phyloP scores from a whole-genome alignment of 495 filamentous ascomycete genomes.

The Penicillium alfredii region DNA sequence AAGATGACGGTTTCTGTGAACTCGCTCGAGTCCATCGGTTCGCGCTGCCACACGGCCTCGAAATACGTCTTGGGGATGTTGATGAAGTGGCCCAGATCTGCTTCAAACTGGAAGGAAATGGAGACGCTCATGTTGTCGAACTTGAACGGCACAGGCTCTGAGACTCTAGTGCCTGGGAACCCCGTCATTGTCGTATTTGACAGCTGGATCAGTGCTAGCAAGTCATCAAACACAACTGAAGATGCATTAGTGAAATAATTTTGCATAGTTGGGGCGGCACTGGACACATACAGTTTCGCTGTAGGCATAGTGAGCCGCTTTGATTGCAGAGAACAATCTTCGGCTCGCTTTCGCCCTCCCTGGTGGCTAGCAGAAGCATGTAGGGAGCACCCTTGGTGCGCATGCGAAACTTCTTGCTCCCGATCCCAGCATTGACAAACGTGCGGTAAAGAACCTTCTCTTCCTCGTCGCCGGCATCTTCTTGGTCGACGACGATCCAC shows the following conservation, averaged over 20 bases:
- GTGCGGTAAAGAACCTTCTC: conserved; percentile 36
- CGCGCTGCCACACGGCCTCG: conserved; percentile 29
- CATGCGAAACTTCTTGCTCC: conserved; percentile 33
- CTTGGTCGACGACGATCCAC: conserved; percentile 34
- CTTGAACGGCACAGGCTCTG: conserved; percentile 28
- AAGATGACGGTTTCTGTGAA: conserved; percentile 34
- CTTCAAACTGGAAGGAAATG: conserved; percentile 29
- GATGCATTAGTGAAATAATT: background rate
- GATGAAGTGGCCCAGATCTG: conserved; percentile 29
- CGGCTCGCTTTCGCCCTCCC: conserved; percentile 36
- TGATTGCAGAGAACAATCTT: conserved; percentile 41
- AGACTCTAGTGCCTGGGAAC: conserved; percentile 14
- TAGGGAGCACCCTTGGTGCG: conserved; percentile 37
- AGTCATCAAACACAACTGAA: conserved; percentile 18
- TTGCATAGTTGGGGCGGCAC: background rate
- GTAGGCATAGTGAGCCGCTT: conserved; percentile 35
- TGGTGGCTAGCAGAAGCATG: conserved; percentile 35
- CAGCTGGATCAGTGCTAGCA: conserved; percentile 16
- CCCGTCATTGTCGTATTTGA: conserved; percentile 13
- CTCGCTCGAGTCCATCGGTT: conserved; percentile 31
- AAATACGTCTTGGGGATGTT: conserved; percentile 34
- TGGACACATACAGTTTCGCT: conserved; percentile 30
- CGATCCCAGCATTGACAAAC: conserved; percentile 40
- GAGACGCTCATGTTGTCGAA: conserved; percentile 28
- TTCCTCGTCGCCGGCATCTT: conserved; percentile 35